Base-by-base conservation (phyloP, 495 filamentous ascomycete species). In the Penicillium alfredii region DNA sequence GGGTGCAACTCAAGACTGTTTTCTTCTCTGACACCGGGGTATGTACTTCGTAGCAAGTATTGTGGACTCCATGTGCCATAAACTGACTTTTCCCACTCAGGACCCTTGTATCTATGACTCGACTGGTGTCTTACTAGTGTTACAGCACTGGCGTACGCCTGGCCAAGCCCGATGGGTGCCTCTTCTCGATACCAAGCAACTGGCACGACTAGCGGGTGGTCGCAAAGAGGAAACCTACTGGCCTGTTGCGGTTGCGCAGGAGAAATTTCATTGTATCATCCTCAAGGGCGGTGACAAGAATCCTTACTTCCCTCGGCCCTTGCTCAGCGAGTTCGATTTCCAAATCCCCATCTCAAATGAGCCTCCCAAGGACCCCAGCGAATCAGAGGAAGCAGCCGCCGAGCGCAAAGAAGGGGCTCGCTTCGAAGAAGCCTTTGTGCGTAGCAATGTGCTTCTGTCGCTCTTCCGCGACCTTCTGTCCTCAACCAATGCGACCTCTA, bases 211-310 rank as follows among this genome's bases (percentile, higher is more conserved):
- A 4, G 81, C 82, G 3, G 76, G 76, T 5, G 92, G 93, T 22
- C 77, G 77, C 29, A 95, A 93, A 54, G 78, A 84, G 44, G 92
- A 98, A 58, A 76, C 71, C 0, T 98, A 98, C 61, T 98, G 88
- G 79, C 93, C 92, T 0, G 86, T 98, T 20, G 92, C 90, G 7
- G 89, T 96, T 2, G 88, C 88, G 10, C 78, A 89, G 45, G 73
- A 81, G 45, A 93, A 85, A 52, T 98, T 98, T 61, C 89, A 97
- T 66, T 97, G 93, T 63, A 95, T 97, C 61, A 97, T 98, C 47
- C 81, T 98, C 47, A 97, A 98, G 63, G 92, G 92, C 37, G 84
- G 81, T 8, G 93, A 98, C 51, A 73, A 82, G 53, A 78, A 96
- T 56, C 92, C 92, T 3, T 95, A 94, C 68, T 97, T 96, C 66